Evolutionary conservation across 208 protist species (phyloP).

Genomic region (Leishmania aethiopica): DNA sequence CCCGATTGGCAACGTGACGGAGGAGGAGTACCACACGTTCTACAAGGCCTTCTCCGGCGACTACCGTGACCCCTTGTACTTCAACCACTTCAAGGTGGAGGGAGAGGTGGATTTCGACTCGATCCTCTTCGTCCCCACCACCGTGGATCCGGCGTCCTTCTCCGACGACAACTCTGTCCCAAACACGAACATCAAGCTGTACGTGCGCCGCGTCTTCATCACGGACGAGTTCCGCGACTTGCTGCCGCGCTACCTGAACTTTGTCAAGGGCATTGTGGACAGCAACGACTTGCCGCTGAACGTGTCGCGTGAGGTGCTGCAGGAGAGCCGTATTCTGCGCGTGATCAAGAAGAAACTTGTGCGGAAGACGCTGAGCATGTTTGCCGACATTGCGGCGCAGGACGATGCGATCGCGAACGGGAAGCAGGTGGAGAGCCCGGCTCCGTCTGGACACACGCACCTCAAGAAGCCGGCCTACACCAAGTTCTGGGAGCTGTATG

Average conservation of each 20-base stretch:
- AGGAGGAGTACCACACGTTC: constrained; percentile 99
- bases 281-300: constrained; percentile 99
- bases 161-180: constrained; percentile 59
- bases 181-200: constrained; percentile 92
- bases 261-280: constrained; percentile 98
- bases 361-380: constrained; percentile 93
- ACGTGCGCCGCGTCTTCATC: constrained; percentile 99
- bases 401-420: constrained; percentile 57
- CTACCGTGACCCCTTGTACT: constrained; percentile 93
- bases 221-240: constrained; percentile 97
- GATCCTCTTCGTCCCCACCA: constrained; percentile 97
- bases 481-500: constrained; percentile 96
- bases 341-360: constrained; percentile 99
- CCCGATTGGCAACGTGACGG: constrained; percentile 91
- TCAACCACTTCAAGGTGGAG: constrained; percentile 98
- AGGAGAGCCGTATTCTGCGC: constrained; percentile 95
- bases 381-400: constrained; percentile 91
- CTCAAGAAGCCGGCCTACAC: constrained; percentile 83
- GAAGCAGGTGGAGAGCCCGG: constrained; percentile 23
- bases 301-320: constrained; percentile 99
- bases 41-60: constrained; percentile 98
- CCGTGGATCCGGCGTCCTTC: constrained; percentile 91
- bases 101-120: constrained; percentile 98
- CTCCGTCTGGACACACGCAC: constrained; percentile 32
- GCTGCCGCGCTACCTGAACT: constrained; percentile 95